Evolutionary conservation across 192 early-diverging fungal species (phyloP).

Genomic region (Coemansia sp.): DNA sequence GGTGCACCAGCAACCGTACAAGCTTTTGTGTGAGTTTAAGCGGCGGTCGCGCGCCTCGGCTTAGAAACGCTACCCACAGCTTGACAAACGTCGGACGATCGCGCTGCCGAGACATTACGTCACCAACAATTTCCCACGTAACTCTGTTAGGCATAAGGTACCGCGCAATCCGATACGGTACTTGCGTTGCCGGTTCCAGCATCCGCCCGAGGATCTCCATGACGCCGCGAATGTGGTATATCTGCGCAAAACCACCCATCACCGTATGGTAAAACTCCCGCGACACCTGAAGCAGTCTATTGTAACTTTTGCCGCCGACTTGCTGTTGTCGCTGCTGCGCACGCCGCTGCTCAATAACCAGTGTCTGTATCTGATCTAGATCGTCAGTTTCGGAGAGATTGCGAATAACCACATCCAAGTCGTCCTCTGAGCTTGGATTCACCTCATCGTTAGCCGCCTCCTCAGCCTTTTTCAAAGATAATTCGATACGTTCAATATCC

Average conservation of each 20-base stretch:
- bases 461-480: conserved; percentile 6
- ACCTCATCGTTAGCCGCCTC: neutral
- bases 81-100: conserved; percentile 46
- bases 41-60: conserved; percentile 45
- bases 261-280: conserved; percentile 46
- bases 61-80: conserved; percentile 47
- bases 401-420: neutral
- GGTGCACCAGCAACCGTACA: conserved; percentile 39
- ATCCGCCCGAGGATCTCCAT: conserved; percentile 42
- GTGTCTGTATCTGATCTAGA: conserved; percentile 20
- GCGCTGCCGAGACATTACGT: conserved; percentile 39
- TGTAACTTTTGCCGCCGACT: neutral
- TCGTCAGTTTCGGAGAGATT: conserved; percentile 3
- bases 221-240: conserved; percentile 47
- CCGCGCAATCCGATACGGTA: conserved; percentile 33
- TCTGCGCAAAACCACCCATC: conserved; percentile 48
- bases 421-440: neutral
- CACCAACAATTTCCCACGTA: conserved; percentile 47
- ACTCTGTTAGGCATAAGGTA: conserved; percentile 43
- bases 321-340: neutral
- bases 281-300: conserved; percentile 15
- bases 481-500: conserved; percentile 43
- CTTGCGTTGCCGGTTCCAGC: conserved; percentile 39
- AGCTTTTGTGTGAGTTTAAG: conserved; percentile 28
- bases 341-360: conserved; percentile 23